Percentiles rank a stretch among this genome's conserved stretches.
phyloP scores from a whole-genome alignment of 371 early-diverging fungal species.

The Mortierella sp. region DNA sequence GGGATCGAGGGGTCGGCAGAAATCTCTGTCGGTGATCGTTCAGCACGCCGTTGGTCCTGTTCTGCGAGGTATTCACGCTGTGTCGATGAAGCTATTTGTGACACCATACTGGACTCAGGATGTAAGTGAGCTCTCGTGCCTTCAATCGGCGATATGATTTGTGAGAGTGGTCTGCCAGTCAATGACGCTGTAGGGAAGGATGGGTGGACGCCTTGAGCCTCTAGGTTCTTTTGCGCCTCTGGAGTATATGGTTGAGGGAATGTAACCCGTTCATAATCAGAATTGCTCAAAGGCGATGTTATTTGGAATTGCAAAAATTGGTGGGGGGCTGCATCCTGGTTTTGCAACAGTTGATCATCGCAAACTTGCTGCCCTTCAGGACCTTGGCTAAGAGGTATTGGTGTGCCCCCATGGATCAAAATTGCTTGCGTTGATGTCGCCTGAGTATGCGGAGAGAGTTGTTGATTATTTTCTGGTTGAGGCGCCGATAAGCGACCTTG shows the following conservation, averaged over 20 bases:
- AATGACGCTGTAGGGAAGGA: not conserved
- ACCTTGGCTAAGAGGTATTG: not conserved
- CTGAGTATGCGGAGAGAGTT: not conserved
- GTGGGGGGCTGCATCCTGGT: not conserved
- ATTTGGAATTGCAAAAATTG: not conserved
- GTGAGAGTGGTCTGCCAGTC: not conserved
- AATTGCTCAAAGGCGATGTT: not conserved
- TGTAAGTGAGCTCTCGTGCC: not conserved
- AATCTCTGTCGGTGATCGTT: too few relatives aligned
- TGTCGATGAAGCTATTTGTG: not conserved
- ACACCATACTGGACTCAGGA: not conserved
- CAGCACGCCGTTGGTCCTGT: too few relatives aligned
- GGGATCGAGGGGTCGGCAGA: too few relatives aligned
- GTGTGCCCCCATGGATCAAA: not conserved
- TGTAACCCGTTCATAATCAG: not conserved
- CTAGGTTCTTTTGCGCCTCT: not conserved
- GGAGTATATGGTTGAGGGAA: not conserved
- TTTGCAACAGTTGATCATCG: not conserved
- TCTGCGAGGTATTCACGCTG: too few relatives aligned
- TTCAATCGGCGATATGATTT: not conserved
- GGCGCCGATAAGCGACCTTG: not conserved
- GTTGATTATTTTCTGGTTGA: not conserved
- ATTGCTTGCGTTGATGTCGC: not conserved
- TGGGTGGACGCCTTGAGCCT: not conserved
- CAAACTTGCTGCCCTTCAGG: not conserved